phyloP scores from a whole-genome alignment of 768 basidiomycete species.

The Cystobasidium ongulense region DNA sequence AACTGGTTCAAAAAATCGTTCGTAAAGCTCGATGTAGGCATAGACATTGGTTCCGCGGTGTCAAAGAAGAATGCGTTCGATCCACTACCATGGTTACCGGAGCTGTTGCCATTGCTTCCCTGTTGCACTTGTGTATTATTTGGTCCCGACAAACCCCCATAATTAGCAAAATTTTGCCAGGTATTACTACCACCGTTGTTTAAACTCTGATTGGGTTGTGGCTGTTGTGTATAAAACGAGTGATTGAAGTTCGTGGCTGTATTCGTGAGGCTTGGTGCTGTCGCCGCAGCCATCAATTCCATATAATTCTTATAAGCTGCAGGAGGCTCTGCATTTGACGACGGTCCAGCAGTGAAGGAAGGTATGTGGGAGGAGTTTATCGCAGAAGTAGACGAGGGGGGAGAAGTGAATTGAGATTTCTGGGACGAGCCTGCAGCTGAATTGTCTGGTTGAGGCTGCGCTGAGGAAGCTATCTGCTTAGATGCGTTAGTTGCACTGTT shows the following conservation, averaged over 20 bases:
- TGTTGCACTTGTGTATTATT: not conserved
- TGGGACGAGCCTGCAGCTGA: not conserved
- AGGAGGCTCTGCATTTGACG: not conserved
- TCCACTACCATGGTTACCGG: not conserved
- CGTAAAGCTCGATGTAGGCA: conserved; percentile 13
- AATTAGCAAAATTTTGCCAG: not conserved
- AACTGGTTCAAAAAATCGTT: conserved; percentile 11
- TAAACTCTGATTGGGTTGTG: not conserved
- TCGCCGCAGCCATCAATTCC: not conserved
- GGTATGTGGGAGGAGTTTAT: not conserved
- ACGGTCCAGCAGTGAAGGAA: not conserved
- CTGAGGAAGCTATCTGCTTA: not conserved
- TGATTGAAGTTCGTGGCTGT: not conserved
- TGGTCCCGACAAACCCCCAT: not conserved
- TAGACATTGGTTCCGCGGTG: conserved; percentile 4
- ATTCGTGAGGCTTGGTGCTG: not conserved
- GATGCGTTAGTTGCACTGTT: not conserved
- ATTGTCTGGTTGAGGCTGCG: not conserved
- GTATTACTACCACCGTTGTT: not conserved
- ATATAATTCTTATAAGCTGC: not conserved
- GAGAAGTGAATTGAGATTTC: not conserved
- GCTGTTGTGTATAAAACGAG: not conserved
- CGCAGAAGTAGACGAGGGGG: not conserved
- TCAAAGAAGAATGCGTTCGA: conserved; percentile 11
- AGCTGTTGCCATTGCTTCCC: not conserved